These are phyloP conservation scores for Mycena belliarum DNA, from an alignment of 768 basidiomycete species.

Conservation along the genomic window DNA sequence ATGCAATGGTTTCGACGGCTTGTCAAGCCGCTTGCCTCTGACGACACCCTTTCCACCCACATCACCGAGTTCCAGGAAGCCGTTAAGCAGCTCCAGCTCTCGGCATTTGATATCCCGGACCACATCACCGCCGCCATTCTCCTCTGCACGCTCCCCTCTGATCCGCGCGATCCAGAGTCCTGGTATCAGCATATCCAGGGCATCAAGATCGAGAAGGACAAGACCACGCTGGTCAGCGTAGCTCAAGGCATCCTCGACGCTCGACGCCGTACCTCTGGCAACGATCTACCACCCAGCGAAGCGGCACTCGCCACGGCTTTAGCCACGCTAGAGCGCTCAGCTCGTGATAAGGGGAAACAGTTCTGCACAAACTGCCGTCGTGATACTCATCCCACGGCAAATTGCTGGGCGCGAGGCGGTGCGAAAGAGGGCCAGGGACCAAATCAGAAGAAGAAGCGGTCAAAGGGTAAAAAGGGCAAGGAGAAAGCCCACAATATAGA, in stretches of 20 bases:
- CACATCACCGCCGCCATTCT: background rate
- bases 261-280: background rate
- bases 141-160: conserved; percentile 3
- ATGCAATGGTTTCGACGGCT: conserved; percentile 16
- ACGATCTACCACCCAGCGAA: background rate
- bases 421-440: conserved; percentile 2
- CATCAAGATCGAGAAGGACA: conserved; percentile 8
- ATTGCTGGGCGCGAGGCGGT: conserved; percentile 8
- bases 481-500: conserved; percentile 16
- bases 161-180: conserved; percentile 3
- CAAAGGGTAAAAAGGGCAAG: conserved; percentile 19
- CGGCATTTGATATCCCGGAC: conserved; percentile 2
- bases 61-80: conserved; percentile 9
- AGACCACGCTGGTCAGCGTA: background rate
- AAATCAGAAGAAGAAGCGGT: background rate
- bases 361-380: conserved; percentile 12
- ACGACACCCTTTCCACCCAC: background rate
- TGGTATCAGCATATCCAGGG: conserved; percentile 2
- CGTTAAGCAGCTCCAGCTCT: background rate
- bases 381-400: conserved; percentile 1
- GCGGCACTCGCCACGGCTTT: conserved; percentile 7
- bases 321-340: conserved; percentile 7
- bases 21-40: background rate
- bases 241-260: conserved; percentile 1
- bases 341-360: background rate